A percentile compares a stretch with the other conserved stretches of the same genome.
Conservation (phyloP, 192 early-diverging fungal species). For the Kickxella alabastrina region DNA sequence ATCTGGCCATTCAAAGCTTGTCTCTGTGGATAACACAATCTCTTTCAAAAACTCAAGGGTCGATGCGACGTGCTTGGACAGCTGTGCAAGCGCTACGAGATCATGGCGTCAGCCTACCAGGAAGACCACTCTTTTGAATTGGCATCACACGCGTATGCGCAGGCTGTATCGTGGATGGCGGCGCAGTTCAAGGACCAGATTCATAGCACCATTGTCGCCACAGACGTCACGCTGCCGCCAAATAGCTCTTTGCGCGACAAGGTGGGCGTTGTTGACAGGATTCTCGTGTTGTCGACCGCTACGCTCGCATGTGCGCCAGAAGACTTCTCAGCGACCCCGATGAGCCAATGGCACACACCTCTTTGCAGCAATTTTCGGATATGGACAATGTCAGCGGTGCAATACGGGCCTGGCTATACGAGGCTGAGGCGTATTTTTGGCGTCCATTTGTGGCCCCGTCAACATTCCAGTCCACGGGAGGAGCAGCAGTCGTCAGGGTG, state of each 20-base stretch:
- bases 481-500: slow-evolving; percentile 1
- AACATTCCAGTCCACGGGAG: neutral
- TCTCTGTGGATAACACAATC: slow-evolving; percentile 11
- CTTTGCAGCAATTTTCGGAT: slow-evolving; percentile 7
- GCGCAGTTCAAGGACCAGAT: neutral
- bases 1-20: slow-evolving; percentile 30
- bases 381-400: neutral
- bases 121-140: slow-evolving; percentile 4
- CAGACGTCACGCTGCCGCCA: slow-evolving; percentile 10
- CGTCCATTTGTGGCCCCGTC: slow-evolving; percentile 16
- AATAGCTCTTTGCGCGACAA: slow-evolving; percentile 10
- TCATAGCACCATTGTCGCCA: neutral
- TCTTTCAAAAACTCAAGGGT: neutral
- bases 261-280: neutral
- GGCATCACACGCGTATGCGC: slow-evolving; percentile 16
- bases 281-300: slow-evolving; percentile 33
- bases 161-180: slow-evolving; percentile 18
- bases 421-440: slow-evolving; percentile 31
- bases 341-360: neutral
- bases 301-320: slow-evolving; percentile 39
- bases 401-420: slow-evolving; percentile 29
- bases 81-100: slow-evolving; percentile 50
- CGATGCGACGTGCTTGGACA: slow-evolving; percentile 20
- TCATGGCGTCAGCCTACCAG: slow-evolving; percentile 36
- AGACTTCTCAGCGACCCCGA: slow-evolving; percentile 16